Evolutionary conservation across 257 asterid genomes (phyloP), one percentile per base, ranked within the genome.

Genomic region (Solanum ahanhuiri): DNA sequence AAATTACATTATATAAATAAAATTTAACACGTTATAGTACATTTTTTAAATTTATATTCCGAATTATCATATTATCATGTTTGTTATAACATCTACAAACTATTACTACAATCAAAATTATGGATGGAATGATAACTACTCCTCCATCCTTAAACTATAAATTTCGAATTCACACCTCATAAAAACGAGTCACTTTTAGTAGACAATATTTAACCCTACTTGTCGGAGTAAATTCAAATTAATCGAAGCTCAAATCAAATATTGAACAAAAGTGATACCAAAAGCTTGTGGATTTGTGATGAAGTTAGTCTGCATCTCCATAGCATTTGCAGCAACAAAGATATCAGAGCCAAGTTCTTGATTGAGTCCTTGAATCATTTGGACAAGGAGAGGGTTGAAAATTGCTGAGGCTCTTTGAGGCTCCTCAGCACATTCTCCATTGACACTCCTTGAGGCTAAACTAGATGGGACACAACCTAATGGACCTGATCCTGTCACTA

Each of bases 401-500:
- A 93, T 91, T 0, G 86, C 88, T 0, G 98, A 90, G 0, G 99
- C 99, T 0, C 57, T 88, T 71, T 92, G 97, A 81, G 96, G 97
- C 15, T 93, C 98, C 9, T 85, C 90, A 0, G 96, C 92, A 86
- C 99, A 97, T 83, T 94, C 88, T 0, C 98, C 99, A 23, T 90
- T 87, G 3, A 87, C 48, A 89, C 99, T 89, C n/a, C 96, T 89
- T 30, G 77, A 9, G 7, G 99, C 99, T 2, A 94, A 86, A 66
- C 92, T 94, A 0, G 97, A 94, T 3, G 99, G 99, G 1, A 94
- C 98, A 81, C 99, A 97, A 2, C 99, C 99, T 63, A 97, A 77
- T 6, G 99, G 99, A 1, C 99, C 99, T 0, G 96, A 91, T 25
- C 98, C 98, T 0, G 99, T 97, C 81, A 97, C 98, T 60, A 97